Base-by-base conservation (phyloP, 345 rosid species). In the Bruguiera parviflora region DNA sequence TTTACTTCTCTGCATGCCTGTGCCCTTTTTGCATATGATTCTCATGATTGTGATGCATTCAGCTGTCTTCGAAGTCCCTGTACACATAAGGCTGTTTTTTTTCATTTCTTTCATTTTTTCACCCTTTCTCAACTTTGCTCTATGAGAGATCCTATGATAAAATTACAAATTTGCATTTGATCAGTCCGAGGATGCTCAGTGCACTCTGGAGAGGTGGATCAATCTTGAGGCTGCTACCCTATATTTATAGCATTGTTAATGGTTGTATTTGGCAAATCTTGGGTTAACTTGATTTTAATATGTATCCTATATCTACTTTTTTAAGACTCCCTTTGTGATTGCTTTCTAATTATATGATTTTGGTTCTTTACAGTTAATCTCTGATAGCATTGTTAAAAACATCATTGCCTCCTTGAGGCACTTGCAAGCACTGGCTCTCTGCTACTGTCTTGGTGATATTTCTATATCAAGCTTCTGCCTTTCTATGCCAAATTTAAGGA, bases 361-460 rank as follows among this genome's bases (percentile, higher is more conserved):
- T 21, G 32, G n/a, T 63, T 61, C 20, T 55, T 72, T 67, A 64
- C 80, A 92, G 97, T 84, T 83, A 22, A 79, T 92, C 71, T 85
- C 91, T 51, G 96, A 89, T 74, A 51, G 68, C 65, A 70, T 77
- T 72, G 43, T 92, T 69, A 77, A 64, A 53, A 77, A 80, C 65
- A 73, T 87, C 19, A 20, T 81, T 51, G 53, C 67, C 43, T 89
- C 88, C 8, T 75, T 84, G 77, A 83, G 72, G 66, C 78, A 71
- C 71, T 71, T 92, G 75, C 72, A 61, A 81, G 82, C 58, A 39
- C 71, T 92, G 78, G 80, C 88, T 66, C 79, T 92, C 65, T 84
- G 83, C 64, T 83, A 86, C 80, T 89, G 94, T 80, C 80, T 85
- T 37, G 96, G 97, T 81, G 94, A 86, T 75, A 81, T 89, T 78